These are phyloP conservation scores for Margaritispora aquatica DNA, from an alignment of 495 filamentous ascomycete genomes.

Conservation along the genomic window DNA sequence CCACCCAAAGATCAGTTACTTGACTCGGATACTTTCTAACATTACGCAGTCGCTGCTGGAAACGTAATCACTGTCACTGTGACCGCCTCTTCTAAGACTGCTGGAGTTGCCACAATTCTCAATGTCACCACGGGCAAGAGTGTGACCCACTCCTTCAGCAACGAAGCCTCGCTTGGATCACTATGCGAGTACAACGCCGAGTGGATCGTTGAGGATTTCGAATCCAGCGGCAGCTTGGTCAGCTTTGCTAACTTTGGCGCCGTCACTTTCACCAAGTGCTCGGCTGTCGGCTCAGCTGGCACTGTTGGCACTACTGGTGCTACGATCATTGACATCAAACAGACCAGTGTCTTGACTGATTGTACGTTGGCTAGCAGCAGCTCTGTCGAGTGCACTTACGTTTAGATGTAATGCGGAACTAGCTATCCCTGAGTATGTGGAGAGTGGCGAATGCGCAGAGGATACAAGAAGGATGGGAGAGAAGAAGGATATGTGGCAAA, in stretches of 20 bases:
- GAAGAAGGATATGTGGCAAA: too few relatives aligned
- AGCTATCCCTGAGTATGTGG: too few relatives aligned
- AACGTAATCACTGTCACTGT: conserved; percentile 45
- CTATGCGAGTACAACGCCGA: conserved; percentile 28
- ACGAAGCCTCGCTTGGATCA: conserved; percentile 1
- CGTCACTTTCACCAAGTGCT: conserved; percentile 28
- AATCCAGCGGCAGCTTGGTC: conserved; percentile 27
- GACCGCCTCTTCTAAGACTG: conserved; percentile 39
- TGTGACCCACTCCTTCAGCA: conserved; percentile 46
- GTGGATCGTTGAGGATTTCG: conserved; percentile 36
- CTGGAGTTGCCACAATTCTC: conserved; percentile 48
- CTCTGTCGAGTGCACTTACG: conserved; percentile 12
- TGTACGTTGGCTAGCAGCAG: conserved; percentile 6
- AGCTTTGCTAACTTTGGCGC: conserved; percentile 30
- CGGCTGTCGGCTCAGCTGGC: background rate
- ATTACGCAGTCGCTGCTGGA: conserved; percentile 40
- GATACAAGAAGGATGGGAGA: too few relatives aligned
- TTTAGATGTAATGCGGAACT: too few relatives aligned
- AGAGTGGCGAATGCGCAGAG: too few relatives aligned
- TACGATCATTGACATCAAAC: conserved; percentile 20
- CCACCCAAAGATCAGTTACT: conserved; percentile 27
- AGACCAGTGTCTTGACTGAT: conserved; percentile 15
- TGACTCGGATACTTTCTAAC: background rate
- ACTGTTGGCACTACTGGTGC: conserved; percentile 18
- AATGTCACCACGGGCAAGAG: conserved; percentile 48